phyloP scores from a whole-genome alignment of 2,329 filamentous ascomycete genomes.

The Didymella lethalis region DNA sequence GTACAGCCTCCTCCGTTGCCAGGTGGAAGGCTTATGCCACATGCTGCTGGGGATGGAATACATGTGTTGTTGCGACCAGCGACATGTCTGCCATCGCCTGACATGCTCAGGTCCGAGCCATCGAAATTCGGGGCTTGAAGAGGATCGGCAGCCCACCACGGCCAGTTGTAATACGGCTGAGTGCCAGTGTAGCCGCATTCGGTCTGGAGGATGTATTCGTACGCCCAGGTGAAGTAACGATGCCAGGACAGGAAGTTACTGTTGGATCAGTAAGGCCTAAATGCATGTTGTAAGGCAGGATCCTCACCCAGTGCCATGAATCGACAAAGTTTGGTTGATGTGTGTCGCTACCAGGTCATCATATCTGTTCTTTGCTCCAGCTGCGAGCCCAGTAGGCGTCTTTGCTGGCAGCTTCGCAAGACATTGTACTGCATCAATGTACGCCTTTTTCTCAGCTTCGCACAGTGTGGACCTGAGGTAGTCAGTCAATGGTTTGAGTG shows the following conservation, averaged over 20 bases:
- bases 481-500: background rate
- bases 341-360: background rate
- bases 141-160: background rate
- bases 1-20: background rate
- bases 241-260: background rate
- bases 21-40: background rate
- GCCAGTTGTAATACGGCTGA: background rate
- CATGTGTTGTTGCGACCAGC: background rate
- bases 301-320: background rate
- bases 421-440: background rate
- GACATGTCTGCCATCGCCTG: background rate
- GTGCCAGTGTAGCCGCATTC: background rate
- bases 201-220: background rate
- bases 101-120: background rate
- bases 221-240: background rate
- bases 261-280: background rate
- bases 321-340: background rate
- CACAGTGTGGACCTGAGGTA: background rate
- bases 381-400: background rate
- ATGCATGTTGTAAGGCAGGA: background rate
- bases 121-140: background rate
- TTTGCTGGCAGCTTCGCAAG: background rate
- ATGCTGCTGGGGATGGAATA: background rate
- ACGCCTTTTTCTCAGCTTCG: background rate
- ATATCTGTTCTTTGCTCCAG: background rate